Evolutionary conservation across 2,329 filamentous ascomycete genomes (phyloP), one percentile per base, ranked within the genome.

Genomic region (Cladophialophora exuberans): DNA sequence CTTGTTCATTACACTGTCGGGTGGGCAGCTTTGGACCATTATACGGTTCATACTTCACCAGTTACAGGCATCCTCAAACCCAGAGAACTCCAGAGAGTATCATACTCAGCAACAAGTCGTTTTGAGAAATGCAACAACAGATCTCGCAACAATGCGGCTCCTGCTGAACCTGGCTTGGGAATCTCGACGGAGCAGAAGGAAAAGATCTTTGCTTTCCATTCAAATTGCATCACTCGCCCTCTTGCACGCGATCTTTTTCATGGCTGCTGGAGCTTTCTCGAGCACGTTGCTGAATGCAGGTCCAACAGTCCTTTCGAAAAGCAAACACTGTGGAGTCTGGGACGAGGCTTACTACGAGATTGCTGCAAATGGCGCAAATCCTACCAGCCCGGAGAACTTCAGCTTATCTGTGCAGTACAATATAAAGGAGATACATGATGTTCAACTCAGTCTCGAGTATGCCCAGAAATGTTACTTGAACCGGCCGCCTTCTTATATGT

Each of bases 71-170:
- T 31, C 28, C 28, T n/a, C n/a, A n/a, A n/a, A n/a, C n/a, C n/a
- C n/a, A n/a, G n/a, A n/a, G n/a, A n/a, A n/a, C n/a, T n/a, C n/a
- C n/a, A n/a, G n/a, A n/a, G n/a, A n/a, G n/a, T n/a, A n/a, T n/a
- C n/a, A n/a, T n/a, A n/a, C n/a, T n/a, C n/a, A n/a, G n/a, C 52
- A 64, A 35, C 61, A 62, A 44, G 17, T 53, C 25, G 55, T 64
- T 11, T 44, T 63, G 17, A 44, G 59, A 38, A 62, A 58, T 39
- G 45, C 57, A 23, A 36, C 41, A 13, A 35, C 51, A 2, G 46
- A 36, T 43, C n/a, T 57, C 15, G 9, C 35, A 31, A 56, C 59
- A 11, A 57, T 54, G 15, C 38, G 45, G 15, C 39, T 47, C 6
- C 54, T 61, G 52, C 43, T 58, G 26, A 45, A 44, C 31, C 20